Percentiles rank a stretch among this genome's conserved stretches.
Evolutionary conservation across 371 early-diverging fungal genomes (phyloP).

Genomic region (Choanephora cucurbitarum): DNA sequence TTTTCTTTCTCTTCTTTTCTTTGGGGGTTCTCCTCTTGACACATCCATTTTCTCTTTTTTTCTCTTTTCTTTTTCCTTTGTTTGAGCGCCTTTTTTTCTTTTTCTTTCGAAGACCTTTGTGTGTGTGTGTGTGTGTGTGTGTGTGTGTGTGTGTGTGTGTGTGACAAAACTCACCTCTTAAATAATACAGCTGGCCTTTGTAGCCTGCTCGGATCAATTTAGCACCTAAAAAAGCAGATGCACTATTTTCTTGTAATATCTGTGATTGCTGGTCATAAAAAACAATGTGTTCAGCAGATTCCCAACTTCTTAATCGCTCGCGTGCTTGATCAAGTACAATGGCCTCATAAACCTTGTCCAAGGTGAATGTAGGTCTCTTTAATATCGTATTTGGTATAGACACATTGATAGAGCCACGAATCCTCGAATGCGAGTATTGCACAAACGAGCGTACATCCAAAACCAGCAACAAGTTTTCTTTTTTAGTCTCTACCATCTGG

Average conservation of each 20-base stretch:
- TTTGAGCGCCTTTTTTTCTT: no score
- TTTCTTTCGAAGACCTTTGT: neutral
- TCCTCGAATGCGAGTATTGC: conserved; percentile 46
- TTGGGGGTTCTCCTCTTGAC: neutral
- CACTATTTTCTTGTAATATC: conserved; percentile 41
- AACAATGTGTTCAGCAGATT: conserved; percentile 47
- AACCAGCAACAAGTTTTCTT: conserved; percentile 27
- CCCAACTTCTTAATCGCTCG: conserved; percentile 46
- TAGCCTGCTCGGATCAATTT: conserved; percentile 37
- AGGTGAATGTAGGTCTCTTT: conserved; percentile 57
- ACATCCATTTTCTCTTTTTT: neutral
- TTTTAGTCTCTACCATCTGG: conserved; percentile 3
- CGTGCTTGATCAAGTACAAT: conserved; percentile 52
- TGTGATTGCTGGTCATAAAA: conserved; percentile 57
- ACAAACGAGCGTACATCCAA: conserved; percentile 61
- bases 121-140: conserved; percentile 3
- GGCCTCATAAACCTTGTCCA: conserved; percentile 58
- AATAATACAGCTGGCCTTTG: conserved; percentile 48
- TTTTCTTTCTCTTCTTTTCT: neutral
- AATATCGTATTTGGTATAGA: conserved; percentile 62
- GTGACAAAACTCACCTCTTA: conserved; percentile 45
- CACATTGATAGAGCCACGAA: conserved; percentile 54
- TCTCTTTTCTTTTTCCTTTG: neutral
- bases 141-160: neutral
- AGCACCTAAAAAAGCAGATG: conserved; percentile 44